phyloP scores from a whole-genome alignment of 139 green algal genomes.

The Chlorella sp. region DNA sequence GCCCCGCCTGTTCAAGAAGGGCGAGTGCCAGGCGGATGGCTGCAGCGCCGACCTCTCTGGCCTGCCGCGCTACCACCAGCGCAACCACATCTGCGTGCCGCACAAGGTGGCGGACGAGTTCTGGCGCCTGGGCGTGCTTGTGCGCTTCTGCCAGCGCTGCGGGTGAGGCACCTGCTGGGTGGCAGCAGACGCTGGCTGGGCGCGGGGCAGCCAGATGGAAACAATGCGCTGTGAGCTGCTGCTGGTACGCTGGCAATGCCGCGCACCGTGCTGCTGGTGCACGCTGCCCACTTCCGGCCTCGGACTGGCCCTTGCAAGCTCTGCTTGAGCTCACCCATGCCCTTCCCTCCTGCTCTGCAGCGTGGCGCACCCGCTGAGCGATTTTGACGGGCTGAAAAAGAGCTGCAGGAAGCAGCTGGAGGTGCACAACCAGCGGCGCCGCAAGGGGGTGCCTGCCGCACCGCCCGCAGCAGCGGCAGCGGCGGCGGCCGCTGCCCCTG shows the following conservation, averaged over 20 bases:
- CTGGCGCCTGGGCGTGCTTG: constrained; percentile 22
- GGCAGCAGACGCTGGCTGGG: too few species aligned
- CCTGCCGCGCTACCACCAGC: constrained; percentile 66
- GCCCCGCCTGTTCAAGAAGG: constrained; percentile 34
- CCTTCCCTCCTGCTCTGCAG: too few species aligned
- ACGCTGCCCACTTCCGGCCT: too few species aligned
- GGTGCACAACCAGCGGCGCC: constrained; percentile 66
- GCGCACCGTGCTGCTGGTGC: too few species aligned
- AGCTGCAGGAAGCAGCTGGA: constrained; percentile 71
- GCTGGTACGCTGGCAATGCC: too few species aligned
- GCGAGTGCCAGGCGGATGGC: constrained; percentile 68
- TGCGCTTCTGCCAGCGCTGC: constrained; percentile 94
- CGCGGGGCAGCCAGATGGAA: too few species aligned
- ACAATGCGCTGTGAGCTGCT: too few species aligned
- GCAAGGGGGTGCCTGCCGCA: constrained; percentile 10
- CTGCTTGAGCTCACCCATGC: too few species aligned
- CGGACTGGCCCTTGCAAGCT: too few species aligned
- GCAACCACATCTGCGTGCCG: constrained; percentile 35
- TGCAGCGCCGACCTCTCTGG: constrained; percentile 66
- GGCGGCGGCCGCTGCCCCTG: too few species aligned
- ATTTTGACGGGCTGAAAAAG: constrained; percentile 89
- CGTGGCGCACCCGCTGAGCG: constrained; percentile 82
- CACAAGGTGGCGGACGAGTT: constrained; percentile 25
- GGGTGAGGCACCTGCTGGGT: constrained; percentile 37
- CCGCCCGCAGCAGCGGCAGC: background rate